A percentile compares a stretch with the other conserved stretches of the same genome.
Conservation (phyloP, 2,329 filamentous ascomycete species). For the Ceratocystis eucalypticola region DNA sequence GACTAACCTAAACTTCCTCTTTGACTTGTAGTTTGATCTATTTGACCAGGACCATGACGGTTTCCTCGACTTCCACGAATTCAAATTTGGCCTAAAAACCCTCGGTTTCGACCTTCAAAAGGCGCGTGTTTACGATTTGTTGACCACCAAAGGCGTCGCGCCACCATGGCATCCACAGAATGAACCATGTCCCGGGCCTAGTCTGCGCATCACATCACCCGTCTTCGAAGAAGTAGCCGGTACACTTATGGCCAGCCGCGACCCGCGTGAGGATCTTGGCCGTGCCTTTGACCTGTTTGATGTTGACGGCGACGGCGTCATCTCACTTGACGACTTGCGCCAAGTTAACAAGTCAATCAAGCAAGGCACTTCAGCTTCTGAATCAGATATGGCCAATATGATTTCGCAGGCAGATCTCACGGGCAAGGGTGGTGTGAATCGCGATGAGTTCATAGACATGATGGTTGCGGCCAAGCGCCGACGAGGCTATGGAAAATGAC, state of each 20-base stretch:
- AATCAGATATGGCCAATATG: slow-evolving; percentile 88
- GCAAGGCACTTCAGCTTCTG: slow-evolving; percentile 63
- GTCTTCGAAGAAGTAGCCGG: slow-evolving; percentile 67
- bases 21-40: slow-evolving; percentile 19
- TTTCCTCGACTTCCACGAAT: slow-evolving; percentile 93
- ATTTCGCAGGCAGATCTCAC: slow-evolving; percentile 96
- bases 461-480: slow-evolving; percentile 28
- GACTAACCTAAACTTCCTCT: no score
- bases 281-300: slow-evolving; percentile 91
- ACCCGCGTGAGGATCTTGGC: slow-evolving; percentile 81
- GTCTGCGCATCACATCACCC: slow-evolving; percentile 57
- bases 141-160: slow-evolving; percentile 67
- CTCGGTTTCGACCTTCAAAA: slow-evolving; percentile 88
- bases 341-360: slow-evolving; percentile 82
- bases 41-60: slow-evolving; percentile 35
- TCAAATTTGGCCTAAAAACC: slow-evolving; percentile 90
- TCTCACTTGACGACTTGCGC: slow-evolving; percentile 76
- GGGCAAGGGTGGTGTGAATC: slow-evolving; percentile 66
- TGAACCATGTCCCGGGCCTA: slow-evolving; percentile 44
- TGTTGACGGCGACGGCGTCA: slow-evolving; percentile 77
- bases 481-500: slow-evolving; percentile 19
- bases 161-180: slow-evolving; percentile 43
- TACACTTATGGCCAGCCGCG: slow-evolving; percentile 63
- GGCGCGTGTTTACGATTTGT: slow-evolving; percentile 64
- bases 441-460: slow-evolving; percentile 56